Conservation (phyloP, 768 basidiomycete genomes). For the Russula lepida region DNA sequence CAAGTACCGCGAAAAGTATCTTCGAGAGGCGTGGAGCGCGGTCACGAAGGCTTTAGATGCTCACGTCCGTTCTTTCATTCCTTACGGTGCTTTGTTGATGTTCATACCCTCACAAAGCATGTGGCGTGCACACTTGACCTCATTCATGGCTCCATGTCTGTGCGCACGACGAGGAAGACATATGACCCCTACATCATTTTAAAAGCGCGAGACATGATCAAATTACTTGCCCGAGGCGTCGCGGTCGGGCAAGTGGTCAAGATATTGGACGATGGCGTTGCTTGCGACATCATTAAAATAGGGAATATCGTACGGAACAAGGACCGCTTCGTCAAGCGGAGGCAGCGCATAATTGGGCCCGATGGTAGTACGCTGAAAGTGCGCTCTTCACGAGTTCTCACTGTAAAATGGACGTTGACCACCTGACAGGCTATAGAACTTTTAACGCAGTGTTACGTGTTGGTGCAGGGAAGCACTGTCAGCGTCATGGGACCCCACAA, state of each 20-base stretch:
- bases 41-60: conserved; percentile 78
- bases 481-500: conserved; percentile 97
- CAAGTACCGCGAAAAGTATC: conserved; percentile 95
- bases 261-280: conserved; percentile 79
- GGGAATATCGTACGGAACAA: conserved; percentile 91
- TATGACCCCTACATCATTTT: conserved; percentile 94
- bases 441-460: conserved; percentile 90
- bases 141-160: conserved; percentile 95
- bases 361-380: conserved; percentile 97
- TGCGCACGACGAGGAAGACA: conserved; percentile 93
- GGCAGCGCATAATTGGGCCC: conserved; percentile 95
- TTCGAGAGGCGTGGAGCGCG: conserved; percentile 90
- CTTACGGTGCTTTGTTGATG: not conserved
- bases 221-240: conserved; percentile 89
- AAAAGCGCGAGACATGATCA: conserved; percentile 93
- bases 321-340: conserved; percentile 90
- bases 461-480: conserved; percentile 97
- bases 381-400: conserved; percentile 19
- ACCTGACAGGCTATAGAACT: conserved; percentile 82
- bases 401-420: not conserved
- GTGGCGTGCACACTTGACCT: conserved; percentile 88
- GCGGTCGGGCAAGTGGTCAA: conserved; percentile 78
- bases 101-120: conserved; percentile 42
- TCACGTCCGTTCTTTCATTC: conserved; percentile 42
- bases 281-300: conserved; percentile 98